Base-by-base conservation (phyloP, 345 rosid species). In the Eucalyptus marginata region DNA sequence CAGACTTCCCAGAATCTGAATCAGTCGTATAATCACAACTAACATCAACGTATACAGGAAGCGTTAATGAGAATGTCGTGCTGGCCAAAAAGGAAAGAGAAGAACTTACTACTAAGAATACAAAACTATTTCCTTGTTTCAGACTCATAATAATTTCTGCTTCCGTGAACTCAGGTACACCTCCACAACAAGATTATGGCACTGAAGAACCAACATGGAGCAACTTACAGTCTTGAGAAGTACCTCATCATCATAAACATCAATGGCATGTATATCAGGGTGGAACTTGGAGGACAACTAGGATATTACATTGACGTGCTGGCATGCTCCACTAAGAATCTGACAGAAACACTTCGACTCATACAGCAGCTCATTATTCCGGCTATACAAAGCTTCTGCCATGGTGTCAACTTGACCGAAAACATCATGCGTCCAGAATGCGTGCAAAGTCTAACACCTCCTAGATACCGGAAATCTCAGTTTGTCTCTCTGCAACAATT, bases 221-320 rank as follows among this genome's bases (percentile, higher is more conserved):
- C 98, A 83, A 95, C 96, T 86, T 98, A 96, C 93, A 93, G 89
- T 89, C 95, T 96, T 24, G 99, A 97, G 94, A 97, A 95, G 90
- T 93, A 94, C 94, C 96, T 97, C 81, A 94, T 97, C 71, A 79
- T 93, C 51, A 94, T 97, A 92, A 94, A 93, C 54, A 94, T 97
- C 93, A 96, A 97, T 59, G 99, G 99, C 20, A 93, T 95, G 51
- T 90, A 94, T 87, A 90, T 97, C 88, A 96, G 99, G 90, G 94
- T 97, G 86, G 99, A 97, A 91, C 97, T 97, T 89, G 99, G 99
- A 85, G 99, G 98, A 90, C 99, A 97, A 89, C 88, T 95, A 83
- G 98, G 98, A 66, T 91, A 98, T 91, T 94, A 95, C 93, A 92
- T 98, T 87, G 98, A 97, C 92, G 93, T 98, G 86, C 96, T 98